Evolutionary conservation across 2,329 filamentous ascomycete genomes (phyloP).

Genomic region (Canariomyces notabilis): DNA sequence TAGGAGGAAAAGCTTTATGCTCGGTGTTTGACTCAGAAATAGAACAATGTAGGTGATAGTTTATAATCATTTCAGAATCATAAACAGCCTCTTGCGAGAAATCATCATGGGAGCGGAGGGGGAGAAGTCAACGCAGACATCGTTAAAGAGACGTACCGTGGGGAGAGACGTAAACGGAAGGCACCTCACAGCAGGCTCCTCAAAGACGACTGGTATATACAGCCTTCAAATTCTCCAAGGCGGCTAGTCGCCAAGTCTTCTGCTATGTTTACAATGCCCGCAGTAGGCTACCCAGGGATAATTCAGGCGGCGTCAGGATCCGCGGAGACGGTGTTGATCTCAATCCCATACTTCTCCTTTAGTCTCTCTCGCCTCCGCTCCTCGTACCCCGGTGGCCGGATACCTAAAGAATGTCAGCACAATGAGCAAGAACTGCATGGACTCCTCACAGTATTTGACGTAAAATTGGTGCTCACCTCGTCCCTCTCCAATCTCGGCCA

Average conservation of each 20-base stretch:
- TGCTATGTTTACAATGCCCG: conserved; percentile 23
- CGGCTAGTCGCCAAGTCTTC: conserved; percentile 13
- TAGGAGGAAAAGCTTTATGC: background rate
- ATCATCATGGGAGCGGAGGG: conserved; percentile 18
- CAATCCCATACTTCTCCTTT: conserved; percentile 82
- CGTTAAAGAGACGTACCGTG: conserved; percentile 8
- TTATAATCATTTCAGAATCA: conserved; percentile 24
- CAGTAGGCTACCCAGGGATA: background rate
- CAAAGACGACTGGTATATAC: conserved; percentile 9
- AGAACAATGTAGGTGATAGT: conserved; percentile 27
- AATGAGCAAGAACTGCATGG: conserved; percentile 6
- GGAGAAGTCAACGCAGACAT: background rate
- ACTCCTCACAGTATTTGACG: background rate
- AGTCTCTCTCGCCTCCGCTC: conserved; percentile 77
- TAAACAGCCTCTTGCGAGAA: conserved; percentile 24
- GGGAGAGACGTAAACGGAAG: background rate
- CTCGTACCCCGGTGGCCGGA: conserved; percentile 75
- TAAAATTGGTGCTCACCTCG: conserved; percentile 55
- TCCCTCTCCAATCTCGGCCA: conserved; percentile 78
- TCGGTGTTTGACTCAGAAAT: conserved; percentile 16
- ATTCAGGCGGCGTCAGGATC: conserved; percentile 31
- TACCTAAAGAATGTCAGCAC: conserved; percentile 49
- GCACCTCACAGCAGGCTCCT: background rate
- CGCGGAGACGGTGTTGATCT: conserved; percentile 64
- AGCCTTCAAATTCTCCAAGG: conserved; percentile 19